A percentile compares a stretch with the other conserved stretches of the same genome.
Evolutionary conservation across 2,329 filamentous ascomycete genomes (phyloP).

Genomic region (Pseudogymnoascus sp.): DNA sequence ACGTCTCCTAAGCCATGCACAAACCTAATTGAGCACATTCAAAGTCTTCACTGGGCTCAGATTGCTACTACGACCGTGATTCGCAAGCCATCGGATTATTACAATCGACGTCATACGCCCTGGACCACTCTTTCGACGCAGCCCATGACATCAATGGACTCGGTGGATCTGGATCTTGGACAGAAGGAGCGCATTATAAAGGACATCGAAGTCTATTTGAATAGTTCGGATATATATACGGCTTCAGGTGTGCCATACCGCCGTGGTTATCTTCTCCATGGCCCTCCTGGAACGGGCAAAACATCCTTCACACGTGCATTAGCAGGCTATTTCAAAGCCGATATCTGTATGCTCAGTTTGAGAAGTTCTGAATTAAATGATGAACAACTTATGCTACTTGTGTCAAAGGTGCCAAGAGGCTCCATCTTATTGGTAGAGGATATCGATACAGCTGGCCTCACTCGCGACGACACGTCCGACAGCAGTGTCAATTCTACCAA

Average conservation of each 20-base stretch:
- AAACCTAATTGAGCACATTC: conserved; percentile 44
- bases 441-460: conserved; percentile 58
- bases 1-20: conserved; percentile 47
- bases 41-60: conserved; percentile 45
- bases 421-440: conserved; percentile 64
- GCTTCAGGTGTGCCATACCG: conserved; percentile 69
- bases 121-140: conserved; percentile 56
- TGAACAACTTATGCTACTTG: conserved; percentile 51
- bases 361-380: conserved; percentile 55
- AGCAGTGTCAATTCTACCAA: neutral
- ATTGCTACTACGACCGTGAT: conserved; percentile 46
- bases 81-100: conserved; percentile 38
- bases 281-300: conserved; percentile 68
- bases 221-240: conserved; percentile 67
- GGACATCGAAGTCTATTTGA: conserved; percentile 69
- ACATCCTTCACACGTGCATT: conserved; percentile 60
- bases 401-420: conserved; percentile 51
- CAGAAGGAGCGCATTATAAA: conserved; percentile 59
- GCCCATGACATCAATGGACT: conserved; percentile 63
- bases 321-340: conserved; percentile 57
- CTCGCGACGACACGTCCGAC: conserved; percentile 30
- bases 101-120: conserved; percentile 30
- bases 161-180: conserved; percentile 62
- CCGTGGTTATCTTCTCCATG: conserved; percentile 70
- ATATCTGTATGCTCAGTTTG: conserved; percentile 58